Conservation (phyloP, 2,329 filamentous ascomycete genomes). For the Pyrenochaeta sp. region DNA sequence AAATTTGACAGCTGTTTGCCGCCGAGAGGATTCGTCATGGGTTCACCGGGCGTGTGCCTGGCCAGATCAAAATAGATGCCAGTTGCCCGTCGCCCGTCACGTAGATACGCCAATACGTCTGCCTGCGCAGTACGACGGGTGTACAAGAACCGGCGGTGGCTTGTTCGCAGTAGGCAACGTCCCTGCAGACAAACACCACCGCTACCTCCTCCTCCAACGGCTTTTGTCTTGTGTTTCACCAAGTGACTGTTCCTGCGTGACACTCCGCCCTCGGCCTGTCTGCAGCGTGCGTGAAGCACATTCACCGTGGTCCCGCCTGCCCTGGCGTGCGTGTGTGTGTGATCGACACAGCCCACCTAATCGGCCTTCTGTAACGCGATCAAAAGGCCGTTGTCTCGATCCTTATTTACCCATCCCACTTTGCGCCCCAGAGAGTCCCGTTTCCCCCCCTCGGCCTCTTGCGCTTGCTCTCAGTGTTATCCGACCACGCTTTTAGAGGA, state of each 20-base stretch:
- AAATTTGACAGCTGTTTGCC: background rate
- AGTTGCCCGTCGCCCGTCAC: too few relatives aligned
- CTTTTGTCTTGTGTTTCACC: slow-evolving; percentile 19
- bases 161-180: slow-evolving; percentile 15
- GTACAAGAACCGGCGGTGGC: slow-evolving; percentile 11
- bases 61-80: background rate
- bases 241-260: slow-evolving; percentile 28
- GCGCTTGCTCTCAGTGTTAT: slow-evolving; percentile 28
- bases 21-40: slow-evolving; percentile 11
- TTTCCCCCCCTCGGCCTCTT: slow-evolving; percentile 1
- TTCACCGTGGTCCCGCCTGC: slow-evolving; percentile 12
- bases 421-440: slow-evolving; percentile 5
- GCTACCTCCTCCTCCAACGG: too few relatives aligned
- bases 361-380: slow-evolving; percentile 4
- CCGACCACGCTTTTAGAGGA: slow-evolving; percentile 21
- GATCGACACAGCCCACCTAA: slow-evolving; percentile 23
- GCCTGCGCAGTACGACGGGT: slow-evolving; percentile 13
- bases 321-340: slow-evolving; percentile 20
- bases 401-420: slow-evolving; percentile 6
- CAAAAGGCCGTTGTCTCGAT: slow-evolving; percentile 5
- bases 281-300: slow-evolving; percentile 15
- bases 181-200: background rate
- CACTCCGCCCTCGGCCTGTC: slow-evolving; percentile 7
- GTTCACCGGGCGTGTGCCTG: background rate
- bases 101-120: slow-evolving; percentile 18